A percentile compares a stretch with the other conserved stretches of the same genome.
Evolutionary conservation across 2,329 filamentous ascomycete genomes (phyloP).

Genomic region (Cladosporium oxysporum): DNA sequence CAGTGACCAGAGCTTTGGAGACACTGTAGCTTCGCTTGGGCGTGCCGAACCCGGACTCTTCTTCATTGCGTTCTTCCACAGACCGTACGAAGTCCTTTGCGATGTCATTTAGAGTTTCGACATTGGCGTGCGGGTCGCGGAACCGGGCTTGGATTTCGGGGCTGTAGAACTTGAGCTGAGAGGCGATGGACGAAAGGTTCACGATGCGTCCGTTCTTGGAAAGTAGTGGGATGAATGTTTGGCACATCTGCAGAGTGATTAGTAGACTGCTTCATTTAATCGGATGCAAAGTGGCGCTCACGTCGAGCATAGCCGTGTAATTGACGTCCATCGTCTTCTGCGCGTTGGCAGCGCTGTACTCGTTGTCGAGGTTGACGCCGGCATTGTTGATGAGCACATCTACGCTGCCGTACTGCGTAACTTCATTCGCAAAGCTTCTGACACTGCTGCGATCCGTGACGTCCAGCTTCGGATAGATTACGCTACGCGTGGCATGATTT

Average conservation of each 20-base stretch:
- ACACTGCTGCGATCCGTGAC: slow-evolving; percentile 33
- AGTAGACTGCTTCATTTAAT: not conserved
- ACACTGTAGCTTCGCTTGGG: slow-evolving; percentile 36
- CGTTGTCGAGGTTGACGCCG: slow-evolving; percentile 35
- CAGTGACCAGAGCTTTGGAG: slow-evolving; percentile 40
- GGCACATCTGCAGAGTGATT: slow-evolving; percentile 32
- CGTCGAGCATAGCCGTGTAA: slow-evolving; percentile 39
- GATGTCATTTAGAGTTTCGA: slow-evolving; percentile 34
- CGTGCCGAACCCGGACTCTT: slow-evolving; percentile 31
- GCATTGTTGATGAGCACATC: slow-evolving; percentile 43
- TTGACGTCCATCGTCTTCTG: slow-evolving; percentile 39
- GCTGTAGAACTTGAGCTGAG: slow-evolving; percentile 34
- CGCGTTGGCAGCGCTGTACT: slow-evolving; percentile 33
- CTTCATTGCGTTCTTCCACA: slow-evolving; percentile 25
- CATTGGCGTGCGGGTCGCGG: slow-evolving; percentile 25
- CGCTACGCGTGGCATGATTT: slow-evolving; percentile 21
- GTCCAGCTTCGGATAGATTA: slow-evolving; percentile 38
- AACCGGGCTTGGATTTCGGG: slow-evolving; percentile 30
- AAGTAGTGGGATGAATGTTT: slow-evolving; percentile 36
- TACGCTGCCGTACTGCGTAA: slow-evolving; percentile 30
- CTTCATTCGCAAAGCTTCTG: slow-evolving; percentile 30
- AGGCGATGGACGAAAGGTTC: slow-evolving; percentile 39
- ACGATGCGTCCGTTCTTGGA: slow-evolving; percentile 38
- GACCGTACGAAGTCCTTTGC: slow-evolving; percentile 29
- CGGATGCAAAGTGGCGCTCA: slow-evolving; percentile 21